Conservation (phyloP, 495 filamentous ascomycete species). For the Penicillium cataractarum region DNA sequence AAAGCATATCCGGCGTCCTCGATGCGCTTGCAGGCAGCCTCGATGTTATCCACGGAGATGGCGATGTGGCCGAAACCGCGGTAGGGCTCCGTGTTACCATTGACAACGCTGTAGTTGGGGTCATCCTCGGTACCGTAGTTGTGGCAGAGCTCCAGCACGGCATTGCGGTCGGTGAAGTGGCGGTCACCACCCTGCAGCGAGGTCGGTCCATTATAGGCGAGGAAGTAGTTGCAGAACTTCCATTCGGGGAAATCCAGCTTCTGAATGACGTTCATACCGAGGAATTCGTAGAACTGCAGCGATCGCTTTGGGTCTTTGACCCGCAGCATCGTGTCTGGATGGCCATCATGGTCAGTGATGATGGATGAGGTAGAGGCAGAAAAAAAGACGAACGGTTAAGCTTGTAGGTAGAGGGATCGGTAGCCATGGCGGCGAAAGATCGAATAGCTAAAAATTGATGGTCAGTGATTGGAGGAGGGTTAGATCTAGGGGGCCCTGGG, state of each 20-base stretch:
- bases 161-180: slow-evolving; percentile 83
- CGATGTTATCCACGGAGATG: slow-evolving; percentile 86
- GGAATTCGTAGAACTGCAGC: slow-evolving; percentile 92
- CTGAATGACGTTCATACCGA: slow-evolving; percentile 83
- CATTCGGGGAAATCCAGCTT: slow-evolving; percentile 74
- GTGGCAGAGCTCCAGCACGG: slow-evolving; percentile 91
- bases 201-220: slow-evolving; percentile 67
- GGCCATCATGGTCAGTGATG: slow-evolving; percentile 19
- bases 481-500: background rate
- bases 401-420: slow-evolving; percentile 81
- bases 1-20: slow-evolving; percentile 89
- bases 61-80: slow-evolving; percentile 90
- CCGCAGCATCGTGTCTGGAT: slow-evolving; percentile 70
- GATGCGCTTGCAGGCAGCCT: slow-evolving; percentile 83
- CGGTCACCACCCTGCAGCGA: slow-evolving; percentile 73
- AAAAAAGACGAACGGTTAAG: slow-evolving; percentile 69
- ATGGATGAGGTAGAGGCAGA: background rate
- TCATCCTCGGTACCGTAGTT: slow-evolving; percentile 95
- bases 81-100: slow-evolving; percentile 86
- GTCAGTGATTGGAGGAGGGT: slow-evolving; percentile 19
- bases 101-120: slow-evolving; percentile 77
- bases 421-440: slow-evolving; percentile 69
- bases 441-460: slow-evolving; percentile 26
- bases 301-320: slow-evolving; percentile 92
- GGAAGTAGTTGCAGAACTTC: slow-evolving; percentile 78